phyloP scores from a whole-genome alignment of 768 basidiomycete genomes.

The Vararia minispora region DNA sequence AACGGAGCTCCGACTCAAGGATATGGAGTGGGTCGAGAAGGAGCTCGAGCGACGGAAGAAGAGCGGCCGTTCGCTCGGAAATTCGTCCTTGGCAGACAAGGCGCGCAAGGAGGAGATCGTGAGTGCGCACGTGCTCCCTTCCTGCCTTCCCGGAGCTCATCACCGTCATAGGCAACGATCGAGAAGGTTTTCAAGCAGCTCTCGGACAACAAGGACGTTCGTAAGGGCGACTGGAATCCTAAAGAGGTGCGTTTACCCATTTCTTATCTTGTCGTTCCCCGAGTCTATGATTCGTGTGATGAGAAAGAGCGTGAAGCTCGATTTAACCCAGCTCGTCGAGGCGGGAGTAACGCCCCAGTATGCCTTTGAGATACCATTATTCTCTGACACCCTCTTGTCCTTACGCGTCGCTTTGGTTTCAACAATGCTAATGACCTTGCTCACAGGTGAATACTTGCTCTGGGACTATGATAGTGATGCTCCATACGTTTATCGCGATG shows the following conservation, averaged over 20 bases:
- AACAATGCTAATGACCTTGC: too few relatives aligned
- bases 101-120: conserved; percentile 96
- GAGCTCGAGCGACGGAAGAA: conserved; percentile 70
- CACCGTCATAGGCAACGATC: conserved; percentile 49
- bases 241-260: conserved; percentile 68
- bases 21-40: conserved; percentile 99
- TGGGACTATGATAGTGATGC: too few relatives aligned
- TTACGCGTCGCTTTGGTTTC: background rate
- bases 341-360: conserved; percentile 83
- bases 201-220: conserved; percentile 77
- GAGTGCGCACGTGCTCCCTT: conserved; percentile 19
- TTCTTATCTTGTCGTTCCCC: conserved; percentile 1
- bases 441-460: too few relatives aligned
- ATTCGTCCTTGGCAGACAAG: conserved; percentile 77
- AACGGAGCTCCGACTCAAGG: conserved; percentile 89
- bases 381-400: conserved; percentile 14
- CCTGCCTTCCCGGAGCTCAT: conserved; percentile 11
- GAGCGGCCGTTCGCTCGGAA: conserved; percentile 58
- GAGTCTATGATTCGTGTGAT: conserved; percentile 27
- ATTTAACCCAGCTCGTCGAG: conserved; percentile 94
- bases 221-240: conserved; percentile 89
- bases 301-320: conserved; percentile 78
- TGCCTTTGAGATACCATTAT: conserved; percentile 51
- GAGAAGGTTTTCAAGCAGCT: conserved; percentile 79
- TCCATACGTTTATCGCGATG: too few relatives aligned